Evolutionary conservation across 225 moss, liverwort and hornwort species (phyloP), one percentile per base, ranked within the genome.

Genomic region (Straminergon stramineum): DNA sequence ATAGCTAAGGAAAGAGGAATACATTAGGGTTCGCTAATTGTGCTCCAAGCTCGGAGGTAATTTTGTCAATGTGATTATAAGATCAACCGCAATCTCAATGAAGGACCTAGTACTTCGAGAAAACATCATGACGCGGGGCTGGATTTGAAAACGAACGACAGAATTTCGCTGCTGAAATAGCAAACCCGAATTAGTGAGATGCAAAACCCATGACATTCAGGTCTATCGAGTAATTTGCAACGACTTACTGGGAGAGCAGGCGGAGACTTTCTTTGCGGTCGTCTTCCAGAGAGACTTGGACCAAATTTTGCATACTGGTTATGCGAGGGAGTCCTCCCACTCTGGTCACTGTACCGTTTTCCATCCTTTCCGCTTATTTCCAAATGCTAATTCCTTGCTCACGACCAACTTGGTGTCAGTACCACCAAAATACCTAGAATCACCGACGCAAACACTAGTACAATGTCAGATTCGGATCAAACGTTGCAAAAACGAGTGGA

Each of bases 201-300:
- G 63, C 34, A 57, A 63, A 62, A 77, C 27, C 45, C 37, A 56
- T 6, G 17, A 13, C 51, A 57, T 55, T 51, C 66, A 20, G 76
- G 30, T n/a, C 7, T 62, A 53, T 15, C 13, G 27, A 74, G 28
- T 27, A 31, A 31, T n/a, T 80, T 76, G 30, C 43, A 31, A 58
- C 12, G 41, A 64, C 86, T 81, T 95, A 98, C 97, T 94, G 90
- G 30, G 91, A 93, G 64, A 98, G 95, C 37, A 98, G 91, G 39
- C 89, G 53, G 56, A 97, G 88, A 57, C 94, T 93, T 63, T 93
- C 89, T 43, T 97, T 87, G 43, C 95, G 92, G 24, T 96, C 79
- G 22, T 88, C 95, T 53, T 91, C 79, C 31, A 98, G 86, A 39
- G 88, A 88, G 35, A 48, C 89, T 87, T 94, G 85, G 17, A 96